Percentiles rank a stretch among this genome's conserved stretches.
Evolutionary conservation across 2,329 filamentous ascomycete species (phyloP).

Genomic region (Byssothecium circinans): DNA sequence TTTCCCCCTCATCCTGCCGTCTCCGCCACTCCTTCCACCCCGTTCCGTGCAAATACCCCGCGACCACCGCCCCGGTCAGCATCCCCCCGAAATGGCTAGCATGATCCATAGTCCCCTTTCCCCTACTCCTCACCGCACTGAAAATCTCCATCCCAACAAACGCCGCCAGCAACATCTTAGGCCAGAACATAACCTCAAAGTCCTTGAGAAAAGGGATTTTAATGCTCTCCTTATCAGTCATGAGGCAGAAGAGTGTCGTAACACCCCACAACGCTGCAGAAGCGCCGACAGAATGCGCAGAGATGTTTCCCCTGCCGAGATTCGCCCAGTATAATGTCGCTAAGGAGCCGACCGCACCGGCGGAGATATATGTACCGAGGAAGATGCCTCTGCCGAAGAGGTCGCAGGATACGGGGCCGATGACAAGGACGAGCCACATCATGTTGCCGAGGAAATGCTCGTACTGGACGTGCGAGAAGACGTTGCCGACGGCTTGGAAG

Average conservation of each 20-base stretch:
- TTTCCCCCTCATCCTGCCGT: conserved; percentile 8
- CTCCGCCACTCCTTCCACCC: conserved; percentile 24
- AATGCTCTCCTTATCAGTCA: conserved; percentile 35
- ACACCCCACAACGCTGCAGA: conserved; percentile 40
- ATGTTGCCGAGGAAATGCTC: conserved; percentile 65
- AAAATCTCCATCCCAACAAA: conserved; percentile 31
- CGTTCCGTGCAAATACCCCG: conserved; percentile 28
- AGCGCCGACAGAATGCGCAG: conserved; percentile 36
- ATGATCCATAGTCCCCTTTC: conserved; percentile 30
- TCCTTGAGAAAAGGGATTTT: conserved; percentile 37
- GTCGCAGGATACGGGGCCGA: conserved; percentile 56
- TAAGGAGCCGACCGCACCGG: conserved; percentile 38
- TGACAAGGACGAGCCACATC: conserved; percentile 64
- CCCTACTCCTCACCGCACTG: conserved; percentile 14
- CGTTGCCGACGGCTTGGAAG: conserved; percentile 62
- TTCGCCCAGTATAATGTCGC: conserved; percentile 38
- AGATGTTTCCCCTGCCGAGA: conserved; percentile 29
- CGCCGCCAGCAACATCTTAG: conserved; percentile 31
- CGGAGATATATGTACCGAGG: conserved; percentile 38
- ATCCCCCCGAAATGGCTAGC: conserved; percentile 43
- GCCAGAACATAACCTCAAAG: conserved; percentile 29
- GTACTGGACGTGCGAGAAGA: conserved; percentile 69
- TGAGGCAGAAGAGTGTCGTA: conserved; percentile 29
- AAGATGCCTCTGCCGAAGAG: conserved; percentile 41
- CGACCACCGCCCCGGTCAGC: conserved; percentile 25